phyloP scores from a whole-genome alignment of 75 land plant genomes.

The Adiantum capillusveneris region DNA sequence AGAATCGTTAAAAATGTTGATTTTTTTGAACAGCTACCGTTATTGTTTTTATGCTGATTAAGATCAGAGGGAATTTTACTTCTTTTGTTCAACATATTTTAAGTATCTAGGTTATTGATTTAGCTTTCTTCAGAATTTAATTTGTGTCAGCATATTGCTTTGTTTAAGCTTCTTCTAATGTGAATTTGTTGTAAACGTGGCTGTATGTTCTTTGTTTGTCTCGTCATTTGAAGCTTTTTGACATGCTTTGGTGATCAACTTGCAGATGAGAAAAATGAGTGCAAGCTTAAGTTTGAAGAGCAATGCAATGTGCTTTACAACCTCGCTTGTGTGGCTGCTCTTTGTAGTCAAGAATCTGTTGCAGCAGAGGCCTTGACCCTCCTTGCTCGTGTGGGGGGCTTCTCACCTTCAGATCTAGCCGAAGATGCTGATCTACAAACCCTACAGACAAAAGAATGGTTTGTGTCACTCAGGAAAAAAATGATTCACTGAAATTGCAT shows the following conservation, averaged over 20 bases:
- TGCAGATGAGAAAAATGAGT: constrained; percentile 19
- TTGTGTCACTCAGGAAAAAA: constrained; percentile 13
- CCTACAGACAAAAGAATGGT: constrained; percentile 24
- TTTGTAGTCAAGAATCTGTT: constrained; percentile 19
- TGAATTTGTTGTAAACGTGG: too few relatives aligned
- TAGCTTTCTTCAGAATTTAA: too few relatives aligned
- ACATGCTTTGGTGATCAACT: not conserved
- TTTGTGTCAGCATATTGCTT: too few relatives aligned
- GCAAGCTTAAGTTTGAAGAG: constrained; percentile 22
- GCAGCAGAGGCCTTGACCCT: constrained; percentile 17
- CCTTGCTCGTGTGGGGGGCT: constrained; percentile 19
- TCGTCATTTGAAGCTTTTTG: constrained; percentile 1
- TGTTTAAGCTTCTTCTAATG: too few relatives aligned
- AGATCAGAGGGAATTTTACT: too few relatives aligned
- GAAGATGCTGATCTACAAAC: constrained; percentile 31
- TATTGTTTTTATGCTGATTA: too few relatives aligned
- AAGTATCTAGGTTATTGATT: too few relatives aligned
- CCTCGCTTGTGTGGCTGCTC: constrained; percentile 37
- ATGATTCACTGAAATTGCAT: too few relatives aligned
- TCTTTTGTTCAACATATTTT: too few relatives aligned
- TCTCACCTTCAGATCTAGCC: constrained; percentile 19
- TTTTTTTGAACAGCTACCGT: too few relatives aligned
- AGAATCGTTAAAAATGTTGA: too few relatives aligned
- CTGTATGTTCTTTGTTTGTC: too few relatives aligned
- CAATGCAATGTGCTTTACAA: constrained; percentile 37